Base-by-base conservation (phyloP, 2,329 filamentous ascomycete genomes). In the Zarea fungicola region DNA sequence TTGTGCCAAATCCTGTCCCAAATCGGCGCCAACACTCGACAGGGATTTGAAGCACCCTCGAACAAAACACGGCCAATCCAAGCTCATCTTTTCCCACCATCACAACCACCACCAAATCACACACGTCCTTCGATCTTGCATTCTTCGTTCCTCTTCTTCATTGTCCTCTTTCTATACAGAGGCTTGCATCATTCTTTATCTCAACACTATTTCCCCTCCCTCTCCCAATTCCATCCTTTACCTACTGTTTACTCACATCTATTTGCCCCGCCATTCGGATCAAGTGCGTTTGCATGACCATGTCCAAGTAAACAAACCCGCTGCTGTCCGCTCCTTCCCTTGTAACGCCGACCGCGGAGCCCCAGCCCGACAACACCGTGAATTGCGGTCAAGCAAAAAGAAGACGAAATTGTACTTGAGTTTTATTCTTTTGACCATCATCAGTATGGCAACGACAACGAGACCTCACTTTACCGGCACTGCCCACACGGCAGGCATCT, bases 401-500 rank as follows among this genome's bases (percentile, higher is more conserved):
- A 21, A 42, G 23, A 7, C 25, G n/a, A 29, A n/a, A n/a, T n/a
- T n/a, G n/a, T n/a, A n/a, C n/a, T n/a, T n/a, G n/a, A n/a, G n/a
- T n/a, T 29, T 34, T 7, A 9, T 22, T 42, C 23, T n/a, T 26
- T 22, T 23, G 19, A 9, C 26, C 9, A 14, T 23, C 22, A 53
- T 55, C 25, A 66, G 57, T 55, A 80, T 83, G 77, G 63, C 77
- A 51, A 59, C 72, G 58, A 80, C 77, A 11, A 35, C 7, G 22
- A 21, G 37, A 5, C 46, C 37, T 9, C 22, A 48, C 37, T 42
- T 22, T n/a, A 42, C 46, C 11, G 46, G 46, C 19, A 39, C 23
- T 16, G 50, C 81, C 62, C 91, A 96, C 71, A 89, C 91, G 22
- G 87, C 92, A 5, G 92, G 92, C 62, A 96, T 96, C 65, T 96